These are phyloP conservation scores for Phaeophleospora eucalypticola DNA, from an alignment of 2,329 filamentous ascomycete genomes.

Conservation along the genomic window DNA sequence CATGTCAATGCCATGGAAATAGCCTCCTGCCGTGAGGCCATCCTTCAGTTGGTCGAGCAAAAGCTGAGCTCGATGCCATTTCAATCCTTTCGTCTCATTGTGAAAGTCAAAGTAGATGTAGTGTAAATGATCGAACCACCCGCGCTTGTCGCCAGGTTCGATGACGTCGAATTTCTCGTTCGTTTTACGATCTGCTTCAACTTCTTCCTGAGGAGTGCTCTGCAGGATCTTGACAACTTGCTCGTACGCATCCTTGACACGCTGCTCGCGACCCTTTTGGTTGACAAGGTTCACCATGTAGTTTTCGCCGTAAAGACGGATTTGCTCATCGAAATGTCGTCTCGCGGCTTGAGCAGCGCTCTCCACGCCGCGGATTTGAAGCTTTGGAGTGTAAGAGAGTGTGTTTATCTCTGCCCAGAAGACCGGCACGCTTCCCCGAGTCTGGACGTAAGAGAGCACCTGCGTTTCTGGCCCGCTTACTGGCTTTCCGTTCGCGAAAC, in stretches of 20 bases:
- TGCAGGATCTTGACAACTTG: slow-evolving; percentile 76
- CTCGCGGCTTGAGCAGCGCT: slow-evolving; percentile 72
- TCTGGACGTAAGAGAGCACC: slow-evolving; percentile 92
- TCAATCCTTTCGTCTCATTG: slow-evolving; percentile 90
- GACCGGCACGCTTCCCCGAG: slow-evolving; percentile 88
- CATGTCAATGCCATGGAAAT: slow-evolving; percentile 88
- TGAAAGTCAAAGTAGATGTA: slow-evolving; percentile 99
- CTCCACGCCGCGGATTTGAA: slow-evolving; percentile 83
- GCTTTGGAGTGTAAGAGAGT: slow-evolving; percentile 82
- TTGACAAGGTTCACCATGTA: slow-evolving; percentile 97
- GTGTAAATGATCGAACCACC: slow-evolving; percentile 78
- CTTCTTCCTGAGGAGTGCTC: slow-evolving; percentile 62
- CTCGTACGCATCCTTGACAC: slow-evolving; percentile 91
- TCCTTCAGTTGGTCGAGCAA: slow-evolving; percentile 78
- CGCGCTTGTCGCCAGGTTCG: slow-evolving; percentile 57
- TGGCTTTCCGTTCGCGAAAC: slow-evolving; percentile 69
- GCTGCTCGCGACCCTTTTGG: slow-evolving; percentile 84
- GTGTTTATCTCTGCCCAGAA: slow-evolving; percentile 97
- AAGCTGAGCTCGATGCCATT: slow-evolving; percentile 86
- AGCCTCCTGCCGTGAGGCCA: slow-evolving; percentile 72
- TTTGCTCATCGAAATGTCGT: slow-evolving; percentile 90
- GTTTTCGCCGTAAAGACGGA: slow-evolving; percentile 89
- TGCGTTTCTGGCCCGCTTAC: slow-evolving; percentile 71
- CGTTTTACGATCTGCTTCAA: slow-evolving; percentile 59
- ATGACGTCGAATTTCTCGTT: slow-evolving; percentile 79